Conservation (phyloP, 352 stramenopile genomes). For the Phytophthora sojae region DNA sequence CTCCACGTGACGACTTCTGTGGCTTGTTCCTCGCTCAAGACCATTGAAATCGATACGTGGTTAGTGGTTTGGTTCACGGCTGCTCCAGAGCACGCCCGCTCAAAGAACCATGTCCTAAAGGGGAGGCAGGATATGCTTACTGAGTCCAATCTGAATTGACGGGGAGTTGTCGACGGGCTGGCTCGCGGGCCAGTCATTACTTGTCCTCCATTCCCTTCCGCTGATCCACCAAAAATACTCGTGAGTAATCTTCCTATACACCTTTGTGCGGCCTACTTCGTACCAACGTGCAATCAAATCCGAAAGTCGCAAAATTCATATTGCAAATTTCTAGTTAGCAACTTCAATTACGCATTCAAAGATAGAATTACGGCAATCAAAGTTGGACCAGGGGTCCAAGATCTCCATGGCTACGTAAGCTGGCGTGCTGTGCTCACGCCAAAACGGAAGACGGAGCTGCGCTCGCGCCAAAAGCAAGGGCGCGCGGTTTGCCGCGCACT, state of each 20-base stretch:
- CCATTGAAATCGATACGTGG: background rate
- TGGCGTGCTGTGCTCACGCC: too few species aligned
- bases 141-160: background rate
- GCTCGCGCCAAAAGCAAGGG: too few species aligned
- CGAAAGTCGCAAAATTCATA: too few species aligned
- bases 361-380: too few species aligned
- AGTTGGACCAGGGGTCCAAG: too few species aligned
- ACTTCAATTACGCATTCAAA: too few species aligned
- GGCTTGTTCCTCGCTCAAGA: background rate
- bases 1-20: background rate
- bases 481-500: too few species aligned
- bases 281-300: too few species aligned
- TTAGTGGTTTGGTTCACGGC: background rate
- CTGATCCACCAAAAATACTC: background rate
- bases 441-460: too few species aligned
- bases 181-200: background rate
- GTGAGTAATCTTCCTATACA: constrained; percentile 1
- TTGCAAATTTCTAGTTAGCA: too few species aligned
- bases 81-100: background rate
- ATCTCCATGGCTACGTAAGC: too few species aligned
- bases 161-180: background rate
- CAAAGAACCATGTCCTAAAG: background rate
- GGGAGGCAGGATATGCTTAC: background rate
- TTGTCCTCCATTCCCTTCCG: background rate
- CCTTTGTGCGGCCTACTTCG: constrained; percentile 3